These are phyloP conservation scores for Phytopythium delawarense DNA, from an alignment of 352 stramenopile genomes.

Conservation along the genomic window DNA sequence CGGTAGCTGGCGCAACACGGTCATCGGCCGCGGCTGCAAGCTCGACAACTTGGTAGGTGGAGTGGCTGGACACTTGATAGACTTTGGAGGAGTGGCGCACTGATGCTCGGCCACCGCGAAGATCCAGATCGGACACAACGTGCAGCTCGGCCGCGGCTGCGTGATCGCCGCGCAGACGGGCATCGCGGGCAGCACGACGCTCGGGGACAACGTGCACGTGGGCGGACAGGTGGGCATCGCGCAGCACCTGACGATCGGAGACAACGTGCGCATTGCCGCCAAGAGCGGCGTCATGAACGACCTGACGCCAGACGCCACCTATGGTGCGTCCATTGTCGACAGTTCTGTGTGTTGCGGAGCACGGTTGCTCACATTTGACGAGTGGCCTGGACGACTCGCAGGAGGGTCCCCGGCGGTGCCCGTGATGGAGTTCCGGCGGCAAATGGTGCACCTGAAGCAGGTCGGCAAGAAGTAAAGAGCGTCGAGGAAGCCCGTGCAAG, in stretches of 20 bases:
- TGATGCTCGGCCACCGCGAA: slow-evolving; percentile 9
- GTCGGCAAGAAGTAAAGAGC: slow-evolving; percentile 36
- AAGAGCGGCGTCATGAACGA: slow-evolving; percentile 85
- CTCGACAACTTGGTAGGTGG: slow-evolving; percentile 71
- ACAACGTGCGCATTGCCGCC: slow-evolving; percentile 81
- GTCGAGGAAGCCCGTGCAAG: not conserved
- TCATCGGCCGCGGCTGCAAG: slow-evolving; percentile 69
- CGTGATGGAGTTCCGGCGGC: slow-evolving; percentile 76
- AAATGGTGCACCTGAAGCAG: slow-evolving; percentile 51
- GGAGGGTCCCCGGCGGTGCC: slow-evolving; percentile 68
- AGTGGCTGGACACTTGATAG: not conserved
- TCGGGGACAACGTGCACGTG: slow-evolving; percentile 72
- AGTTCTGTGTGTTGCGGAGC: not conserved
- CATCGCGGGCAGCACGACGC: slow-evolving; percentile 77
- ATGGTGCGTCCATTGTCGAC: slow-evolving; percentile 29
- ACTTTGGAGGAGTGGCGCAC: not conserved
- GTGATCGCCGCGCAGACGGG: slow-evolving; percentile 78
- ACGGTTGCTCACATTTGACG: not conserved
- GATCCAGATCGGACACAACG: slow-evolving; percentile 88
- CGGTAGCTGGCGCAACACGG: slow-evolving; percentile 81
- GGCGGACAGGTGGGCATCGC: slow-evolving; percentile 82
- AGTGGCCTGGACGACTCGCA: slow-evolving; percentile 5
- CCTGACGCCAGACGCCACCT: slow-evolving; percentile 44
- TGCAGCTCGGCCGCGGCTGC: slow-evolving; percentile 66
- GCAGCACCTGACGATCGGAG: slow-evolving; percentile 73